Percentiles rank a stretch among this genome's conserved stretches.
These are phyloP conservation scores for Claviceps quebecensis DNA, from an alignment of 2,329 filamentous ascomycete species.

Conservation along the genomic window DNA sequence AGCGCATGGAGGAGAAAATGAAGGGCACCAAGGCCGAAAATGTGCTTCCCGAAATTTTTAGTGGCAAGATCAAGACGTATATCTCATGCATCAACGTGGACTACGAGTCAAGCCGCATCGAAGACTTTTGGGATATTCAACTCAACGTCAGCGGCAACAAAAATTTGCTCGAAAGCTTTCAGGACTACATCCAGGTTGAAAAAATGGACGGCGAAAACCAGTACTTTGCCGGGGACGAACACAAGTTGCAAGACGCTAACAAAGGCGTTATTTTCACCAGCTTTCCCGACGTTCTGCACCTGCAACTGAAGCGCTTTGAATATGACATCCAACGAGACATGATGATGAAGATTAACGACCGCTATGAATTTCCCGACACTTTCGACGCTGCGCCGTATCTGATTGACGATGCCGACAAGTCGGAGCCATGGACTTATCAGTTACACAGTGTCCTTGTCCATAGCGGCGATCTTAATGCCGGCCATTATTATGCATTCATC, in stretches of 20 bases:
- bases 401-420: conserved; percentile 70
- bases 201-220: conserved; percentile 97
- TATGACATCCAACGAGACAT: conserved; percentile 93
- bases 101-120: conserved; percentile 87
- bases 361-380: conserved; percentile 75
- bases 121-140: conserved; percentile 99
- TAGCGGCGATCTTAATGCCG: conserved; percentile 90
- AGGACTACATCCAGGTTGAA: conserved; percentile 91
- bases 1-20: conserved; percentile 94
- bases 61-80: conserved; percentile 97
- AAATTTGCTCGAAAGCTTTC: conserved; percentile 85
- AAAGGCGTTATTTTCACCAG: conserved; percentile 96
- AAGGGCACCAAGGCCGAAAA: conserved; percentile 90
- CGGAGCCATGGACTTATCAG: conserved; percentile 82
- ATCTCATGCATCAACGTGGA: conserved; percentile 97
- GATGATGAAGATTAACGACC: conserved; percentile 98
- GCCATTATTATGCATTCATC: conserved; percentile 95
- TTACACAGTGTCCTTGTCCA: conserved; percentile 92
- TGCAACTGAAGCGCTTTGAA: conserved; percentile 94
- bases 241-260: conserved; percentile 88
- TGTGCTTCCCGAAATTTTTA: conserved; percentile 78
- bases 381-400: conserved; percentile 82
- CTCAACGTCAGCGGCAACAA: conserved; percentile 92
- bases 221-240: conserved; percentile 81
- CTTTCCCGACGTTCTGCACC: conserved; percentile 84